A percentile compares a stretch with the other conserved stretches of the same genome.
Conservation (phyloP, 2,329 filamentous ascomycete species). For the Colletotrichum endophyticum region DNA sequence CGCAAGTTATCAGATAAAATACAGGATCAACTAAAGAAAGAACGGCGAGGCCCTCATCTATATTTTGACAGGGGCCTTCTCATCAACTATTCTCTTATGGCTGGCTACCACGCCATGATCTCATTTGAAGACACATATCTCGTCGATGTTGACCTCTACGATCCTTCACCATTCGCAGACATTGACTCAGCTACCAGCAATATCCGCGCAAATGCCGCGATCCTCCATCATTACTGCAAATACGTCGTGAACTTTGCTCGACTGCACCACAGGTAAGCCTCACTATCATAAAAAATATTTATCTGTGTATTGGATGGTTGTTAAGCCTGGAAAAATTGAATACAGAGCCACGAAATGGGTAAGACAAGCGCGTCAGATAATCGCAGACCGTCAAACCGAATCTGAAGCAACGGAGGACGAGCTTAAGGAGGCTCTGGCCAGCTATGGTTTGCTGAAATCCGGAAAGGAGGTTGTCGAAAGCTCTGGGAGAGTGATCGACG, state of each 20-base stretch:
- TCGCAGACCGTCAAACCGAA: not conserved
- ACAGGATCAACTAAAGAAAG: not conserved
- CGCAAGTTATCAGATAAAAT: not conserved
- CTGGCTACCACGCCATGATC: not conserved
- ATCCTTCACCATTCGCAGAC: not conserved
- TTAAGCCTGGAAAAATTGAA: not conserved
- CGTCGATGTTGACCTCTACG: not conserved
- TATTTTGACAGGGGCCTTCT: constrained; percentile 2
- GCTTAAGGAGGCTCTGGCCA: not conserved
- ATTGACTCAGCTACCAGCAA: not conserved
- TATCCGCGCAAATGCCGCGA: not conserved
- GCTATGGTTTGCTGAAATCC: not conserved
- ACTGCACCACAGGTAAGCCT: not conserved
- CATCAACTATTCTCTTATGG: not conserved
- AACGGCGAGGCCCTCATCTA: not conserved
- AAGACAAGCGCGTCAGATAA: not conserved
- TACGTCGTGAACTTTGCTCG: not conserved
- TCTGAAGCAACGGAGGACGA: not conserved
- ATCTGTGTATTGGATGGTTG: not conserved
- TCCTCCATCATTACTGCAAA: not conserved
- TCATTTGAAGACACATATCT: not conserved
- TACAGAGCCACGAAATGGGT: constrained; percentile 4
- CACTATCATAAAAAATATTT: not conserved
- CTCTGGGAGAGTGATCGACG: not conserved
- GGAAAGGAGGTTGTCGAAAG: not conserved